Conservation (phyloP, 345 rosid species). For the Salix udensis region DNA sequence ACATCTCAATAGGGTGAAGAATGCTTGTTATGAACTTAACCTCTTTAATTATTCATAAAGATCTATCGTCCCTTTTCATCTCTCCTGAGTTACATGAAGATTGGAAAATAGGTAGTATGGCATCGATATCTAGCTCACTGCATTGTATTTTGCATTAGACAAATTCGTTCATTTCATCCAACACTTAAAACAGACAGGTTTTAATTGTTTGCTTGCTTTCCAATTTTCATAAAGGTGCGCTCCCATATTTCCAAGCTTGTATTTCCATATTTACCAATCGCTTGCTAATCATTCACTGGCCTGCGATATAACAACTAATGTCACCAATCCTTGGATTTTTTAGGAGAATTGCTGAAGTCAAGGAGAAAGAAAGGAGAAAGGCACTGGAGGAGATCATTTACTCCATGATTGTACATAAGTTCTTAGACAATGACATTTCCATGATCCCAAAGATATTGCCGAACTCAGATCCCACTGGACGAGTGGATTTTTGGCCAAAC, state of each 20-base stretch:
- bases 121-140: too few relatives aligned
- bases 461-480: conserved; percentile 71
- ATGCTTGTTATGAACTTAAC: too few relatives aligned
- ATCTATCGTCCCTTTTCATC: too few relatives aligned
- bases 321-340: conserved; percentile 6
- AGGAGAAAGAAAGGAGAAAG: conserved; percentile 62
- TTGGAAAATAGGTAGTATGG: too few relatives aligned
- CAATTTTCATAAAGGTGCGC: not conserved
- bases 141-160: too few relatives aligned
- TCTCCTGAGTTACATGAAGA: too few relatives aligned
- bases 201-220: not conserved
- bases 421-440: conserved; percentile 55
- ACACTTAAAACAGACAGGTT: not conserved
- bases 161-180: too few relatives aligned
- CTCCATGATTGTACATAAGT: conserved; percentile 73
- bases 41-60: too few relatives aligned
- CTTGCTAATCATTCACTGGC: not conserved
- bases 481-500: conserved; percentile 90
- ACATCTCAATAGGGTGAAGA: too few relatives aligned
- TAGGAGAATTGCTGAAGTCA: conserved; percentile 89
- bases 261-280: not conserved
- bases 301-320: not conserved
- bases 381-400: conserved; percentile 76
- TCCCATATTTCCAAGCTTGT: not conserved
- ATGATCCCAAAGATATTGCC: conserved; percentile 70